A percentile compares a stretch with the other conserved stretches of the same genome.
Conservation (phyloP, 2,329 filamentous ascomycete genomes). For the Penicillium sp. region DNA sequence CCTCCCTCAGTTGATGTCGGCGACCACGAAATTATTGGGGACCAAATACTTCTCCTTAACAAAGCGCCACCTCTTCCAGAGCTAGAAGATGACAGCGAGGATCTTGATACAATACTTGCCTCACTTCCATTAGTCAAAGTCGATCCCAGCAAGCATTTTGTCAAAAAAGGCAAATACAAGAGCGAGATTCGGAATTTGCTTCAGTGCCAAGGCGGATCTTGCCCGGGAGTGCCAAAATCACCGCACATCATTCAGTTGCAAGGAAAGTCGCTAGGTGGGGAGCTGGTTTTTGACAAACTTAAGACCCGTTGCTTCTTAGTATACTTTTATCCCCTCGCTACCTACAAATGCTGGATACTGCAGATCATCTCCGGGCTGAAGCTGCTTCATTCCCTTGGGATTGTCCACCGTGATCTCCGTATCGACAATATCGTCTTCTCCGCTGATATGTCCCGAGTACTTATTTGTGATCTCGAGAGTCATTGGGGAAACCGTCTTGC, state of each 20-base stretch:
- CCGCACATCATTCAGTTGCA: background rate
- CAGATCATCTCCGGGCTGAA: background rate
- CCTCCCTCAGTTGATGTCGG: background rate
- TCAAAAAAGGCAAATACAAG: slow-evolving; percentile 1
- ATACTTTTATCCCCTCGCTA: background rate
- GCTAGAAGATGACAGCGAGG: background rate
- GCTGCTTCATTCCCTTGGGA: background rate
- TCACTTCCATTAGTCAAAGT: background rate
- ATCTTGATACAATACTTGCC: background rate
- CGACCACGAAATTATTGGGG: background rate
- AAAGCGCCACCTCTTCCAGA: background rate
- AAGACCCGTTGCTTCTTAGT: background rate
- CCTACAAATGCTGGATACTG: background rate
- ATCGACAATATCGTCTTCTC: slow-evolving; percentile 2
- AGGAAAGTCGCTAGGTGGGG: background rate
- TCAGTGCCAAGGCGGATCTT: background rate
- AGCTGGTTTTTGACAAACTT: background rate
- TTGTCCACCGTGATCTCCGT: slow-evolving; percentile 1
- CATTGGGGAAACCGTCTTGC: slow-evolving; percentile 1
- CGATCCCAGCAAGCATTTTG: background rate
- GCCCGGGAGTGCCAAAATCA: background rate
- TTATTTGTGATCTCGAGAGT: slow-evolving; percentile 1
- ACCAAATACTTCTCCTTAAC: background rate
- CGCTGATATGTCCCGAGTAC: background rate
- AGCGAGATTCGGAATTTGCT: background rate